A percentile compares a stretch with the other conserved stretches of the same genome.
Evolutionary conservation across 2,329 filamentous ascomycete genomes (phyloP).

Genomic region (Pseudogymnoascus sp.): DNA sequence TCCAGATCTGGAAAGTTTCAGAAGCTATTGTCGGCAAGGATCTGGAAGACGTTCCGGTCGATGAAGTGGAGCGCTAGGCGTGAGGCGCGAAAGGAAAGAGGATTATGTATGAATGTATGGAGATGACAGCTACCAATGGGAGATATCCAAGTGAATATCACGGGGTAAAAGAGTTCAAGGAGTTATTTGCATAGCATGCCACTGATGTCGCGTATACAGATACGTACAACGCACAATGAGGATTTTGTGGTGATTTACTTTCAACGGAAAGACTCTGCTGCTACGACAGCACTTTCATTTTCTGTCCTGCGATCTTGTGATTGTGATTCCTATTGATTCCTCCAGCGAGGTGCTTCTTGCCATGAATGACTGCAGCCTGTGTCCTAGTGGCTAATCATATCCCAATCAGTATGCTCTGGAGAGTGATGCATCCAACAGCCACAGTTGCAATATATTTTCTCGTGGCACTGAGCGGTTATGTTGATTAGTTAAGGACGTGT

Average conservation of each 20-base stretch:
- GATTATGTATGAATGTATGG: constrained; percentile 1
- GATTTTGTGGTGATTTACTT: background rate
- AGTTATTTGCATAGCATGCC: constrained; percentile 3
- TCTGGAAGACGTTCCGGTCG: constrained; percentile 63
- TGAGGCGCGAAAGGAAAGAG: background rate
- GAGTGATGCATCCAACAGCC: background rate
- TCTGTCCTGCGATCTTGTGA: background rate
- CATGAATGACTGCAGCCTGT: background rate
- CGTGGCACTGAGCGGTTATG: background rate
- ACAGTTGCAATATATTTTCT: background rate
- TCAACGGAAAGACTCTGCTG: background rate
- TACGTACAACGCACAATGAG: background rate
- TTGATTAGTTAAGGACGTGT: background rate
- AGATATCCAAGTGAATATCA: constrained; percentile 8
- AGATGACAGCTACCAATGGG: background rate
- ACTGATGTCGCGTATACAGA: background rate
- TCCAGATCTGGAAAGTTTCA: constrained; percentile 89
- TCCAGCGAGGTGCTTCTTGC: background rate
- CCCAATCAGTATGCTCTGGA: background rate
- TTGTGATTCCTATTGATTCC: background rate
- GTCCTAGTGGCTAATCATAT: background rate
- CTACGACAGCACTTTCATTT: background rate
- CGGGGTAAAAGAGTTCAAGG: background rate
- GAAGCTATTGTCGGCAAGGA: constrained; percentile 75
- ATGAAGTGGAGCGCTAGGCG: constrained; percentile 59